Evolutionary conservation across 139 green algal genomes (phyloP).

Genomic region (Volvox africanus): DNA sequence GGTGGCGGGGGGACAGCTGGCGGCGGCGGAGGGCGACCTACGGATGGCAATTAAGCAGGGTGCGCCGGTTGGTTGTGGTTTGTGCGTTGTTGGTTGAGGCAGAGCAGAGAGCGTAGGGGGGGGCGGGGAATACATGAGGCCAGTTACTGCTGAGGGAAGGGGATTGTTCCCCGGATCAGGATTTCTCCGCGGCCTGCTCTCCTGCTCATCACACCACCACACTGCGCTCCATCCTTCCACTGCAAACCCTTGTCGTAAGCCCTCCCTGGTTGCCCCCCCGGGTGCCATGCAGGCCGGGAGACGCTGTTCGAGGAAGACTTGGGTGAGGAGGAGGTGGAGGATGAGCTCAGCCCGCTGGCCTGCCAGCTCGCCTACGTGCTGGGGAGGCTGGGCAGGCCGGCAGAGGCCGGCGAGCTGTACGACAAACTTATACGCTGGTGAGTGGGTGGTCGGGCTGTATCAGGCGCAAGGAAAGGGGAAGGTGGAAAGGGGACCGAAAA

Average conservation of each 20-base stretch:
- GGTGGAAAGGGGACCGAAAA: neutral
- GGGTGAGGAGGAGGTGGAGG: conserved; percentile 86
- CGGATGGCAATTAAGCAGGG: conserved; percentile 78
- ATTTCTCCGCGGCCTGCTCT: neutral
- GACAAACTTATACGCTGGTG: conserved; percentile 53
- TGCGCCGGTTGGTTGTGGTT: conserved; percentile 15
- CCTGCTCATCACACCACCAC: neutral
- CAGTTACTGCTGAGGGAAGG: no score
- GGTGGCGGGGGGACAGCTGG: conserved; percentile 67
- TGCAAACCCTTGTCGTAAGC: neutral
- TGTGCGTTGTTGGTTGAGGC: neutral
- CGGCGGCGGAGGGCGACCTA: conserved; percentile 81
- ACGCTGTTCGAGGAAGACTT: conserved; percentile 90
- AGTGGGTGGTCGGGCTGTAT: neutral
- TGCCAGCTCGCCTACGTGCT: conserved; percentile 88
- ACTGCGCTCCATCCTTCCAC: neutral
- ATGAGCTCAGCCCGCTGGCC: conserved; percentile 87
- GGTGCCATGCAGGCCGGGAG: conserved; percentile 77
- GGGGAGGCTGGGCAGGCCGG: conserved; percentile 53
- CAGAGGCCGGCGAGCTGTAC: conserved; percentile 66
- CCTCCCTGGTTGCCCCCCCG: neutral
- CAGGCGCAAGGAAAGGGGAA: neutral
- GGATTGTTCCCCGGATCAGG: neutral
- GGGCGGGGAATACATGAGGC: neutral
- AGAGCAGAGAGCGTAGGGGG: no score